Conservation (phyloP, 2,329 filamentous ascomycete species). For the Ceratocystis destructans region DNA sequence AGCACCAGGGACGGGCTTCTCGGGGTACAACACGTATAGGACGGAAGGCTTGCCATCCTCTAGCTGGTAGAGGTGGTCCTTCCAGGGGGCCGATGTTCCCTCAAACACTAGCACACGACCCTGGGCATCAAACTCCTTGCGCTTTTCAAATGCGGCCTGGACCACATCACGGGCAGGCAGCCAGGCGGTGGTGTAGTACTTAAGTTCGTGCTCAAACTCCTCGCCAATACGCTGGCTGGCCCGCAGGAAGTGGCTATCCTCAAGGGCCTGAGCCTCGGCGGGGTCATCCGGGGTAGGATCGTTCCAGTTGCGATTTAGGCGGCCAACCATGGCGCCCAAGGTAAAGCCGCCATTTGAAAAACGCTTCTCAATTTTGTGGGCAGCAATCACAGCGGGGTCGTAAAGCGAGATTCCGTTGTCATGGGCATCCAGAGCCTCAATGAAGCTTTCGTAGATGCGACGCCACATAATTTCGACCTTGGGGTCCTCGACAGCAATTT, state of each 20-base stretch:
- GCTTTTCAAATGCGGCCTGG: conserved; percentile 56
- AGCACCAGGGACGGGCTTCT: conserved; percentile 57
- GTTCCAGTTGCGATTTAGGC: conserved; percentile 72
- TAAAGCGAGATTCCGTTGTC: conserved; percentile 88
- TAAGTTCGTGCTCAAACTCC: conserved; percentile 70
- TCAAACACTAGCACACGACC: conserved; percentile 74
- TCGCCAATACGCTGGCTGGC: conserved; percentile 78
- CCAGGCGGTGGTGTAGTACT: conserved; percentile 65
- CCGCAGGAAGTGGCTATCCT: conserved; percentile 65
- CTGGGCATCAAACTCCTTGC: conserved; percentile 52
- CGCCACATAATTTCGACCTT: conserved; percentile 65
- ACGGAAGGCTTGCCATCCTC: conserved; percentile 51
- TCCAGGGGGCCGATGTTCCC: conserved; percentile 74
- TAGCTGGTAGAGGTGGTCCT: conserved; percentile 84
- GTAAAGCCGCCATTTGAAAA: conserved; percentile 74
- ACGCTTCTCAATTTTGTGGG: conserved; percentile 63
- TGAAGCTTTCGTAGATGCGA: conserved; percentile 84
- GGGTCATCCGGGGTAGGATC: conserved; percentile 42
- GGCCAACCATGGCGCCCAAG: conserved; percentile 68
- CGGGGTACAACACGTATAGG: conserved; percentile 82
- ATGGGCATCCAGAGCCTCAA: conserved; percentile 93
- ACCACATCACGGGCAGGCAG: conserved; percentile 75
- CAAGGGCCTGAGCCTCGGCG: conserved; percentile 46
- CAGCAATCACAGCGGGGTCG: conserved; percentile 53
- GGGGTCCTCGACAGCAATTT: conserved; percentile 43